phyloP scores from a whole-genome alignment of 352 stramenopile species.

The Albugo candida region DNA sequence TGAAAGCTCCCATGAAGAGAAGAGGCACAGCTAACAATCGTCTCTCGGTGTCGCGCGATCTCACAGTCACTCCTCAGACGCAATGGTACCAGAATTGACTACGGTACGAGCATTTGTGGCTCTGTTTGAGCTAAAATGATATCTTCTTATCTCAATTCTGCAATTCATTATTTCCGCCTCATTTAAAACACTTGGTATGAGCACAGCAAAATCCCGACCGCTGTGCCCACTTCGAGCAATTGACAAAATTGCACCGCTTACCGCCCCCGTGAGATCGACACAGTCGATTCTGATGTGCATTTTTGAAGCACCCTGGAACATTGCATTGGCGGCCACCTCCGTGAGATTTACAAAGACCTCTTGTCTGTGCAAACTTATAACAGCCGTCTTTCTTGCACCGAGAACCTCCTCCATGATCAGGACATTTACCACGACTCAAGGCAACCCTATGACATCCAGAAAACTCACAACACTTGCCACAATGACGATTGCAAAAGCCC shows the following conservation, averaged over 20 bases:
- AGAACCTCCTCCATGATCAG: slow-evolving; percentile 64
- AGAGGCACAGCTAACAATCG: too few relatives aligned
- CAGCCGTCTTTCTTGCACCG: slow-evolving; percentile 70
- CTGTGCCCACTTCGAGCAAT: slow-evolving; percentile 69
- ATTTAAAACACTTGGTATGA: too few relatives aligned
- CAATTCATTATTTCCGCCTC: too few relatives aligned
- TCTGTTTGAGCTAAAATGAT: too few relatives aligned
- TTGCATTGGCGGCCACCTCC: slow-evolving; percentile 60
- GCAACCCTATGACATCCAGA: slow-evolving; percentile 49
- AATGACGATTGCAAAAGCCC: slow-evolving; percentile 68
- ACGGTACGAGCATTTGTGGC: too few relatives aligned
- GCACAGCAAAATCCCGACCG: slow-evolving; percentile 69
- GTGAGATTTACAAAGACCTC: slow-evolving; percentile 71
- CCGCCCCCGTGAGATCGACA: slow-evolving; percentile 68
- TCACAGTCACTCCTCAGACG: too few relatives aligned
- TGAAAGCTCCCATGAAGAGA: too few relatives aligned
- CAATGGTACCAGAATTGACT: too few relatives aligned
- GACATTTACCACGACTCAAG: slow-evolving; percentile 65
- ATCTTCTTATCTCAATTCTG: too few relatives aligned
- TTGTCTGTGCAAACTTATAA: slow-evolving; percentile 67
- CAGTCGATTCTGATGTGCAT: slow-evolving; percentile 64
- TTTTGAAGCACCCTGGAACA: slow-evolving; percentile 57
- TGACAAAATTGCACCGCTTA: slow-evolving; percentile 57
- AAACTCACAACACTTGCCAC: slow-evolving; percentile 55
- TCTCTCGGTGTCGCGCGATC: too few relatives aligned